A percentile compares a stretch with the other conserved stretches of the same genome.
phyloP scores from a whole-genome alignment of 2,329 filamentous ascomycete species.

The Septoria petroselini region DNA sequence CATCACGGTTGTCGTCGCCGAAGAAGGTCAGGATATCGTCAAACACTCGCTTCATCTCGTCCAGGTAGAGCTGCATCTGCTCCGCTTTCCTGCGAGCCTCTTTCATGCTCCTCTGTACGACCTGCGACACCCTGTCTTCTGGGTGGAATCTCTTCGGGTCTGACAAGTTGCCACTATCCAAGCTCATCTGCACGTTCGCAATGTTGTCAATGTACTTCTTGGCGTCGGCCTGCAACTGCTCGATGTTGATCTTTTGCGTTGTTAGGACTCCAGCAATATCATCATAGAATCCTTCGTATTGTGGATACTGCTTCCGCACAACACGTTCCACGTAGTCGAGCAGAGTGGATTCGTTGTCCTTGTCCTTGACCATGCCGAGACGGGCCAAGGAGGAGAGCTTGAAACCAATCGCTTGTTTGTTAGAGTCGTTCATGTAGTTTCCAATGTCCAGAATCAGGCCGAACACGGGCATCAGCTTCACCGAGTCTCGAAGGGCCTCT shows the following conservation, averaged over 20 bases:
- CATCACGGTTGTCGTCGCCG: conserved; percentile 87
- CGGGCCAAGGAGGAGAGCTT: conserved; percentile 92
- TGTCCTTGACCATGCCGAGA: conserved; percentile 96
- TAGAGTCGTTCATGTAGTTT: conserved; percentile 99
- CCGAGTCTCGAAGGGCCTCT: conserved; percentile 84
- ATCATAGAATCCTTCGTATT: conserved; percentile 84
- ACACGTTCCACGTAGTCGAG: conserved; percentile 95
- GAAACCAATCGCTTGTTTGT: conserved; percentile 97
- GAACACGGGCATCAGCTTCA: conserved; percentile 91
- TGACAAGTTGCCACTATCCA: conserved; percentile 90
- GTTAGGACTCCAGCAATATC: conserved; percentile 78
- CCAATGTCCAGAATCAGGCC: conserved; percentile 95
- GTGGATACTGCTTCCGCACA: conserved; percentile 90
- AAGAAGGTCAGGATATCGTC: conserved; percentile 97
- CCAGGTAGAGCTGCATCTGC: conserved; percentile 88
- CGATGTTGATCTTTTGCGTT: conserved; percentile 89
- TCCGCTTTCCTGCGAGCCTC: conserved; percentile 93
- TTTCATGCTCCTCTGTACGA: conserved; percentile 93
- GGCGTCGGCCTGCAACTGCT: conserved; percentile 82
- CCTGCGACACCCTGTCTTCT: conserved; percentile 86
- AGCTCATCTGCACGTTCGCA: conserved; percentile 84
- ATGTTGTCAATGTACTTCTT: conserved; percentile 93
- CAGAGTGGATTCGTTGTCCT: conserved; percentile 96
- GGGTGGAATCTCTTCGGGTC: conserved; percentile 98
- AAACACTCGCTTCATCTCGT: conserved; percentile 87